phyloP scores from a whole-genome alignment of 148 eudicot species.

The Selenicereus undatus region DNA sequence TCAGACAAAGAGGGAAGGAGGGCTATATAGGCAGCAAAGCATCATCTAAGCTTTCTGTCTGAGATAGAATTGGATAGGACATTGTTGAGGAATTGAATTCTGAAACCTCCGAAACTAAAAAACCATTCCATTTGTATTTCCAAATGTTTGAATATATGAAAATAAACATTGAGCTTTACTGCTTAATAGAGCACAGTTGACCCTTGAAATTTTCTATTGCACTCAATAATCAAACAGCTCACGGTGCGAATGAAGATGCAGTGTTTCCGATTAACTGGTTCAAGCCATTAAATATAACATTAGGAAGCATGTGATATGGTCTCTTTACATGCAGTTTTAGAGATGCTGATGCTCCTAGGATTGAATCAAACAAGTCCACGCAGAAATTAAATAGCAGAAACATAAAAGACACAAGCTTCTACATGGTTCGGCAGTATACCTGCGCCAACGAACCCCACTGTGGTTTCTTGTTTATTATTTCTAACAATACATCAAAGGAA shows the following conservation, averaged over 20 bases:
- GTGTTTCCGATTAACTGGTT: not conserved
- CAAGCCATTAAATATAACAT: not conserved
- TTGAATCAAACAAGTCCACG: not conserved
- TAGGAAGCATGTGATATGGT: not conserved
- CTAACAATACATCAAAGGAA: not conserved
- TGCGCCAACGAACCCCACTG: not conserved
- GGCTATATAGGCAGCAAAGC: no score
- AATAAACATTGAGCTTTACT: not conserved
- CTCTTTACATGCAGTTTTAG: not conserved
- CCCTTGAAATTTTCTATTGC: no score
- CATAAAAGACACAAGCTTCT: not conserved
- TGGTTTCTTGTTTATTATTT: not conserved
- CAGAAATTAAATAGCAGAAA: not conserved
- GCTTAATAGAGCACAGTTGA: not conserved
- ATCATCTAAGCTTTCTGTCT: no score
- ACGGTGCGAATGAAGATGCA: not conserved
- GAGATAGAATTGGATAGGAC: no score
- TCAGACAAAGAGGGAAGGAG: no score
- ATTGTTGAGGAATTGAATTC: no score
- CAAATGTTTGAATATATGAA: not conserved
- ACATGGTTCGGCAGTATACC: not conserved
- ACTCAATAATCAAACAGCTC: not conserved
- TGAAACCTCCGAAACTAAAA: no score
- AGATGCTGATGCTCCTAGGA: not conserved
- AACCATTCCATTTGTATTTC: no score